These are phyloP conservation scores for Hypoxylon fragiforme DNA, from an alignment of 495 filamentous ascomycete genomes.

Conservation along the genomic window DNA sequence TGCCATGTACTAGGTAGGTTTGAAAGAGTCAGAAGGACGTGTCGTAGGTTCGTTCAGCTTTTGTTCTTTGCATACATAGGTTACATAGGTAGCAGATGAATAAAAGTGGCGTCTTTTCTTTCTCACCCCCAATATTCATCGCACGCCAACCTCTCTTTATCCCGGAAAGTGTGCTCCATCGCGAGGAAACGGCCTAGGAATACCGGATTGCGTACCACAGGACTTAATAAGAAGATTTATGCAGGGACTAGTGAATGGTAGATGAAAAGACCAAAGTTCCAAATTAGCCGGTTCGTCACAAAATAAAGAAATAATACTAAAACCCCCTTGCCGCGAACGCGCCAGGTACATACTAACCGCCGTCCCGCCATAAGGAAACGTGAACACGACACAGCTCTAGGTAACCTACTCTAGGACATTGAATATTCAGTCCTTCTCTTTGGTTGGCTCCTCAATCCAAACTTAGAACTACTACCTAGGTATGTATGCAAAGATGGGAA, in stretches of 20 bases:
- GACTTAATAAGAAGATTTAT: background rate
- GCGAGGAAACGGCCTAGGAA: slow-evolving; percentile 1
- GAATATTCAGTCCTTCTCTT: background rate
- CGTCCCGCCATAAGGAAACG: slow-evolving; percentile 18
- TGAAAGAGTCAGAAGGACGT: too few relatives aligned
- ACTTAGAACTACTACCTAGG: background rate
- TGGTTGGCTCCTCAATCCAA: background rate
- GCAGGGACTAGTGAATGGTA: slow-evolving; percentile 1
- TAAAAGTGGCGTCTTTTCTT: too few relatives aligned
- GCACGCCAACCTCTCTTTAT: slow-evolving; percentile 21
- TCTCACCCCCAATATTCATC: slow-evolving; percentile 3
- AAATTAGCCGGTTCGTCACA: slow-evolving; percentile 27
- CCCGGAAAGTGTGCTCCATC: slow-evolving; percentile 20
- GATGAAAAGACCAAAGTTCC: slow-evolving; percentile 2
- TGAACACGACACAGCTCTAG: too few relatives aligned
- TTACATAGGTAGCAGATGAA: too few relatives aligned
- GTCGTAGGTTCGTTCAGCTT: too few relatives aligned
- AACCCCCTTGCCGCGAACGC: slow-evolving; percentile 21
- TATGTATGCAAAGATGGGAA: background rate
- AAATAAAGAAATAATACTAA: too few relatives aligned
- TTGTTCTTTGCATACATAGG: too few relatives aligned
- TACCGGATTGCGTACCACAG: background rate
- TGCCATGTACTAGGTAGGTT: background rate
- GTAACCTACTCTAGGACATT: too few relatives aligned
- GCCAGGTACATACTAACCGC: slow-evolving; percentile 7